A percentile compares a stretch with the other conserved stretches of the same genome.
phyloP scores from a whole-genome alignment of 2,329 filamentous ascomycete genomes.

The Pseudopyricularia javanii region DNA sequence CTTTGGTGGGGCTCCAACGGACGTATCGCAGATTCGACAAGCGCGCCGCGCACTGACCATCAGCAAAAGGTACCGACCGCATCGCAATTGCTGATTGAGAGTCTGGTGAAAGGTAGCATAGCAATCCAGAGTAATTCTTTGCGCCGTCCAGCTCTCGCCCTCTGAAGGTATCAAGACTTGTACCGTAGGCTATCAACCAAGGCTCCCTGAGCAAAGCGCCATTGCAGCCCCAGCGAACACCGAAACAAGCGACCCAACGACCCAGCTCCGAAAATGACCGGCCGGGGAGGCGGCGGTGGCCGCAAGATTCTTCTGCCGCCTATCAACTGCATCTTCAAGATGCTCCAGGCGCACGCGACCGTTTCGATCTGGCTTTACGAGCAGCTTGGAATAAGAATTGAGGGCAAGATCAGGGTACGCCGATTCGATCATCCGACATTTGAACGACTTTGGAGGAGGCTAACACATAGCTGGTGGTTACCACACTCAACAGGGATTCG shows the following conservation, averaged over 20 bases:
- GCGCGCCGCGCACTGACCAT: neutral
- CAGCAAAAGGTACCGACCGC: neutral
- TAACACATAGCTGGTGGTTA: conserved; percentile 6
- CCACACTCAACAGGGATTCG: conserved; percentile 59
- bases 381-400: conserved; percentile 85
- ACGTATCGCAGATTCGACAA: neutral
- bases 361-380: conserved; percentile 97
- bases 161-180: too few relatives aligned
- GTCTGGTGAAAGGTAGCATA: too few relatives aligned
- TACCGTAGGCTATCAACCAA: neutral
- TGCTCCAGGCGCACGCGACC: conserved; percentile 67
- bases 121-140: too few relatives aligned
- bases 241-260: neutral
- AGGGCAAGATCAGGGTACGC: conserved; percentile 85
- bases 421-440: too few relatives aligned
- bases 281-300: conserved; percentile 45
- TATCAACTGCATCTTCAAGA: conserved; percentile 86
- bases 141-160: too few relatives aligned
- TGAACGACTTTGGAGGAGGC: neutral
- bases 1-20: neutral
- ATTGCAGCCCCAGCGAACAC: neutral
- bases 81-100: too few relatives aligned
- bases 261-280: conserved; percentile 32
- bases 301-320: conserved; percentile 48
- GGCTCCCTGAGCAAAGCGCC: too few relatives aligned